Evolutionary conservation across 1,139 yeast species (phyloP).

Genomic region (Pichia sp.): DNA sequence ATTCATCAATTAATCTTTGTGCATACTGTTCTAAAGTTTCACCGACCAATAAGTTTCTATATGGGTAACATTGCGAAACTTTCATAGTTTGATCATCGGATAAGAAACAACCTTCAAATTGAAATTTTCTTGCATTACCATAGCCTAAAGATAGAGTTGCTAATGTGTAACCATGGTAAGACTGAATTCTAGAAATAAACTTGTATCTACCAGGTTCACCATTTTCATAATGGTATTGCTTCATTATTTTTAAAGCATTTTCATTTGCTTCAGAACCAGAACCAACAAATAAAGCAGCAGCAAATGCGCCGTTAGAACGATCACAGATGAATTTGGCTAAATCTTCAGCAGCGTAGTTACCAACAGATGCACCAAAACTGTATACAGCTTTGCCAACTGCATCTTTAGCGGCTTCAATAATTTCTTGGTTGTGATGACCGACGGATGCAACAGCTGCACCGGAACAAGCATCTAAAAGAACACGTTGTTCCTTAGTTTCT

Average conservation of each 20-base stretch:
- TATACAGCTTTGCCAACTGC: constrained; percentile 46
- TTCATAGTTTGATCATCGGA: too few species aligned
- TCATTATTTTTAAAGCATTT: constrained; percentile 49
- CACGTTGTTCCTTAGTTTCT: constrained; percentile 40
- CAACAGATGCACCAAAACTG: constrained; percentile 41
- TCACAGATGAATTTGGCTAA: constrained; percentile 53
- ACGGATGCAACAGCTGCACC: constrained; percentile 64
- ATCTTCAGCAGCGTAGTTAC: constrained; percentile 48
- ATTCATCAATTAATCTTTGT: too few species aligned
- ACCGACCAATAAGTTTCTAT: too few species aligned
- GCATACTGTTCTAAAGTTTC: too few species aligned
- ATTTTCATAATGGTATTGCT: constrained; percentile 50
- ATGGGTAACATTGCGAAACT: too few species aligned
- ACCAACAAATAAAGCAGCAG: constrained; percentile 53
- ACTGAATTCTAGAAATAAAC: constrained; percentile 49
- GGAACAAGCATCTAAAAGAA: constrained; percentile 51
- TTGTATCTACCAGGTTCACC: constrained; percentile 50
- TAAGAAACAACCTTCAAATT: too few species aligned
- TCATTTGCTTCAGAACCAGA: constrained; percentile 66
- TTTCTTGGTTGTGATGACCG: constrained; percentile 51
- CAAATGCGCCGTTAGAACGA: constrained; percentile 52
- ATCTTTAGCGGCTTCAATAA: constrained; percentile 41
- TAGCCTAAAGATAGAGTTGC: too few species aligned
- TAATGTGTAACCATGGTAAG: constrained; percentile 64
- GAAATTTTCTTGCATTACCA: too few species aligned